Conservation (phyloP, 2,329 filamentous ascomycete species). For the Ophiostoma sp. region DNA sequence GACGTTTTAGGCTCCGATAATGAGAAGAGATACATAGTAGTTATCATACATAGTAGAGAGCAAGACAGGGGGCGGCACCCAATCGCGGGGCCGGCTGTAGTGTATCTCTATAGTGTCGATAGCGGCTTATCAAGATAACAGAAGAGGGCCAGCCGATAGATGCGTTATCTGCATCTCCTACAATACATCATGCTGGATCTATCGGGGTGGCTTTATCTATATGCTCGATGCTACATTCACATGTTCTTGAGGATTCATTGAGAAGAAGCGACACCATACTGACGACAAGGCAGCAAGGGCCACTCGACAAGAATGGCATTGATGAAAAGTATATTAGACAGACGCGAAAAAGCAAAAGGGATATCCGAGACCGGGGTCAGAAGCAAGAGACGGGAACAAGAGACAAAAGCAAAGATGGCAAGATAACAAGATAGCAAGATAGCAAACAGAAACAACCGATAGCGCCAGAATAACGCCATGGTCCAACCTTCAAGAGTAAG, state of each 20-base stretch:
- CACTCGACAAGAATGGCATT: background rate
- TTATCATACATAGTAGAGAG: background rate
- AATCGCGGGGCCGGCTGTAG: background rate
- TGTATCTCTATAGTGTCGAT: background rate
- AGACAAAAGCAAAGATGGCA: background rate
- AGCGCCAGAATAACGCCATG: conserved; percentile 12
- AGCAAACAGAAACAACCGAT: background rate
- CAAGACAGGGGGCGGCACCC: background rate
- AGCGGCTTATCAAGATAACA: background rate
- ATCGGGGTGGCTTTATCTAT: background rate
- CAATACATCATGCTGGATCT: background rate
- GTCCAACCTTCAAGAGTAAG: background rate
- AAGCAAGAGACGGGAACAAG: background rate
- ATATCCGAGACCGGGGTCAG: conserved; percentile 11
- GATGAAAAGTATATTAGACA: background rate
- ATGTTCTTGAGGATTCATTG: too few species aligned
- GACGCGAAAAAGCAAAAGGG: background rate
- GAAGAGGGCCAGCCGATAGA: background rate
- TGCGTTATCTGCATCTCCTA: background rate
- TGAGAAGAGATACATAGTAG: background rate
- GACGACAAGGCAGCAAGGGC: background rate
- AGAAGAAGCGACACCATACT: too few species aligned
- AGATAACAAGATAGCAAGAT: background rate
- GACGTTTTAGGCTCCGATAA: background rate
- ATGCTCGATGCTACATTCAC: too few species aligned